Conservation (phyloP, 129 eudicot genomes). For the Daucus carota region DH1_v3.0 NC_030386.2:37787501-37788000, state of each 20-base stretch:
- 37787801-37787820: not conserved
- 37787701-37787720: conserved; percentile 41
- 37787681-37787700: conserved; percentile 99
- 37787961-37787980: not conserved
- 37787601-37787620: conserved; percentile 86
- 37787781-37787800: not conserved
- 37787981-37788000: no score
- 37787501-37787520: not conserved
- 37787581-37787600: conserved; percentile 97
- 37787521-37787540: not conserved
- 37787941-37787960: not conserved
- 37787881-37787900: not conserved
- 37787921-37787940: not conserved
- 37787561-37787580: conserved; percentile 95
- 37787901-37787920: not conserved
- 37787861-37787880: not conserved
- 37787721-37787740: conserved; percentile 97
- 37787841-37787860: not conserved
- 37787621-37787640: conserved; percentile 99
- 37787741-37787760: conserved; percentile 22
- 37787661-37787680: conserved; percentile 59
- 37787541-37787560: conserved; percentile 3
- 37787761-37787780: not conserved
- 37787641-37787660: conserved; percentile 37
- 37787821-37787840: not conserved